phyloP scores from a whole-genome alignment of 331 rosid species.

The Prunus yedoensis region DNA sequence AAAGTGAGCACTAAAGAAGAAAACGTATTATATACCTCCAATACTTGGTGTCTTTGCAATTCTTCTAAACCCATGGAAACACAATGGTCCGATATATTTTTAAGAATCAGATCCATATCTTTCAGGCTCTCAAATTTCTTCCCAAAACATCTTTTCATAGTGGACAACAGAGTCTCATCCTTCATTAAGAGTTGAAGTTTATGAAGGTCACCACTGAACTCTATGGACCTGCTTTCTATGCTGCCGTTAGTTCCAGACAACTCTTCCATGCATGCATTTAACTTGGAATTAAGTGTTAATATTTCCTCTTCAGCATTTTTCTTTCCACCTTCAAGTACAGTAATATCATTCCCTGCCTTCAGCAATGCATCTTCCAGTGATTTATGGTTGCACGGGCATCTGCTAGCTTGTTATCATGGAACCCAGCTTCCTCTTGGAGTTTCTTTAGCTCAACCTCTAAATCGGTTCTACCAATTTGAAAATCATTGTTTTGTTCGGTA shows the following conservation, averaged over 20 bases:
- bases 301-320: conserved; percentile 68
- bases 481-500: conserved; percentile 59
- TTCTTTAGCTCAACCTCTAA: conserved; percentile 70
- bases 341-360: conserved; percentile 62
- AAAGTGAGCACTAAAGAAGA: background rate
- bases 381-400: conserved; percentile 50
- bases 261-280: conserved; percentile 68
- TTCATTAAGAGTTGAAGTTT: conserved; percentile 71
- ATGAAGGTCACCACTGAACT: conserved; percentile 51
- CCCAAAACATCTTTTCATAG: conserved; percentile 56
- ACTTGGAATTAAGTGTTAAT: conserved; percentile 56
- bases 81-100: conserved; percentile 45
- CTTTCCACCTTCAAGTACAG: conserved; percentile 55
- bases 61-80: conserved; percentile 42
- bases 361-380: conserved; percentile 60
- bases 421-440: conserved; percentile 61
- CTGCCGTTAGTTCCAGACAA: conserved; percentile 61
- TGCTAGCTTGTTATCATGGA: conserved; percentile 50
- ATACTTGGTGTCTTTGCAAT: conserved; percentile 37
- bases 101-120: conserved; percentile 55
- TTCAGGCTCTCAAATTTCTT: conserved; percentile 57
- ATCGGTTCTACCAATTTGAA: conserved; percentile 47
- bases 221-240: conserved; percentile 55
- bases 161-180: conserved; percentile 53
- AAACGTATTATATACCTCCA: conserved; percentile 53